phyloP scores from a whole-genome alignment of 176 grass and related monocot genomes.

The Tillandsia fasciculata region DNA sequence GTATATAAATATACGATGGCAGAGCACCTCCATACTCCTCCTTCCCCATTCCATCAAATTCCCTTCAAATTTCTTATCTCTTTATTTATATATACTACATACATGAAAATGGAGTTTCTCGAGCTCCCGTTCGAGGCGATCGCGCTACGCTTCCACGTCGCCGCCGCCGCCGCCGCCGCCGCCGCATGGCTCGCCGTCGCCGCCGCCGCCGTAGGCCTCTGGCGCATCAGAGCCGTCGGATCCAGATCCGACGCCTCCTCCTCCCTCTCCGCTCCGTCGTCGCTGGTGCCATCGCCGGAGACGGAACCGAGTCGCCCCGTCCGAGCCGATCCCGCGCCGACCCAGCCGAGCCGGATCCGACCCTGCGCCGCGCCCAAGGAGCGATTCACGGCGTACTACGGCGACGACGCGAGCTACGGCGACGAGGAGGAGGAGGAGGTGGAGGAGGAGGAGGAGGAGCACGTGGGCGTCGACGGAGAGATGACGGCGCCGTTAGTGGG shows the following conservation, averaged over 20 bases:
- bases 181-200: no score
- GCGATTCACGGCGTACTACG: conserved; percentile 54
- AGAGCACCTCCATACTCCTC: no score
- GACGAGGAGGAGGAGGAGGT: conserved; percentile 15
- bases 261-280: neutral
- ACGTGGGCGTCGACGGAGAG: neutral
- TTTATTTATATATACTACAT: no score
- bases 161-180: conserved; percentile 27
- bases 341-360: neutral
- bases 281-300: no score
- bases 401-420: conserved; percentile 28
- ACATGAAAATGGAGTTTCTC: conserved; percentile 47
- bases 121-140: conserved; percentile 52
- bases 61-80: no score
- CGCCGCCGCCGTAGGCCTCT: conserved; percentile 29
- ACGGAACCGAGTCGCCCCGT: neutral
- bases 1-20: no score
- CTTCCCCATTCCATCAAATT: no score
- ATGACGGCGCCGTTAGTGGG: conserved; percentile 25
- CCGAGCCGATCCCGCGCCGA: neutral
- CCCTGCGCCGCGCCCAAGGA: conserved; percentile 34
- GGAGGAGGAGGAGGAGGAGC: conserved; percentile 9
- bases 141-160: conserved; percentile 42
- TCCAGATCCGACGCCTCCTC: neutral
- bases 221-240: conserved; percentile 40